Evolutionary conservation across 495 filamentous ascomycete species (phyloP).

Genomic region (Penicillium paxilli): DNA sequence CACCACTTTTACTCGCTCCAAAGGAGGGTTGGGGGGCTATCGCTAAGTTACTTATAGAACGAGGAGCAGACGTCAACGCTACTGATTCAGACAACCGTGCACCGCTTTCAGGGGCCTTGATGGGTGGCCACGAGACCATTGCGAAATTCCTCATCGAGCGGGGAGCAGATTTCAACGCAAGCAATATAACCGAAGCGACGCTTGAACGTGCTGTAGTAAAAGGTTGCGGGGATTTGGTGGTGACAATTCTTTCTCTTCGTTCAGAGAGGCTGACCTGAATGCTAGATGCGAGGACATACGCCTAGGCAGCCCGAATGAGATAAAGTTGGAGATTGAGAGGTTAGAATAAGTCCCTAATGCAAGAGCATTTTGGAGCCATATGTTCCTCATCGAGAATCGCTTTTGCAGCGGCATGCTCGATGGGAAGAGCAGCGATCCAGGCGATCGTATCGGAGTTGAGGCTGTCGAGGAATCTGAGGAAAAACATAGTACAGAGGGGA

Average conservation of each 20-base stretch:
- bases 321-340: too few species aligned
- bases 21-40: neutral
- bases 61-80: neutral
- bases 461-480: slow-evolving; percentile 6
- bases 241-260: slow-evolving; percentile 4
- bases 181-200: neutral
- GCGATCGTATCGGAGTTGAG: slow-evolving; percentile 17
- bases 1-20: neutral
- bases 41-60: neutral
- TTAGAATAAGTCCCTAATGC: too few species aligned
- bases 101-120: neutral
- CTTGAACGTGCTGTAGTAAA: neutral
- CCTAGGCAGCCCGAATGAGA: too few species aligned
- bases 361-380: slow-evolving; percentile 1
- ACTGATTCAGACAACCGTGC: neutral
- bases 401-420: slow-evolving; percentile 16
- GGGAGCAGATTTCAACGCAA: neutral
- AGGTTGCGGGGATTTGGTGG: neutral
- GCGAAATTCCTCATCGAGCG: neutral
- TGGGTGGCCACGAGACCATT: neutral
- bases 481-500: slow-evolving; percentile 13
- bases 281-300: too few species aligned
- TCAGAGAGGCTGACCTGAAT: neutral
- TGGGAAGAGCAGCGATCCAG: slow-evolving; percentile 21
- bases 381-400: slow-evolving; percentile 22